phyloP scores from a whole-genome alignment of 192 early-diverging fungal genomes.

The Coemansia sp. region DNA sequence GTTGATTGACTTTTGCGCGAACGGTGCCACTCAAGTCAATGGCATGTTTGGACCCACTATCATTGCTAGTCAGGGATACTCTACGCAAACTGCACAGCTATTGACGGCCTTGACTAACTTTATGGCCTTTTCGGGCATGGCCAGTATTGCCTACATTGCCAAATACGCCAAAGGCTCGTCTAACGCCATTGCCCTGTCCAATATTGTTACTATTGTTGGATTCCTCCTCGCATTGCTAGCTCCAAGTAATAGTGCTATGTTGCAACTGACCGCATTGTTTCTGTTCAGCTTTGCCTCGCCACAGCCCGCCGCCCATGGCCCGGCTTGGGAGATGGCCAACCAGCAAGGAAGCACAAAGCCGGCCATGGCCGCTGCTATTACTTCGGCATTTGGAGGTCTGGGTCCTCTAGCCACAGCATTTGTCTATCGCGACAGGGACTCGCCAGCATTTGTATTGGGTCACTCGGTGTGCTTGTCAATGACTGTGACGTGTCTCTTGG shows the following conservation, averaged over 20 bases:
- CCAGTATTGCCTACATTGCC: constrained; percentile 35
- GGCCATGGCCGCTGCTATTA: constrained; percentile 45
- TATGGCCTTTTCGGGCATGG: constrained; percentile 46
- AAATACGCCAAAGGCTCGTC: constrained; percentile 17
- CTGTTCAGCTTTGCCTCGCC: constrained; percentile 54
- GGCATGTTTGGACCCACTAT: constrained; percentile 53
- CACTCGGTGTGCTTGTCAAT: constrained; percentile 44
- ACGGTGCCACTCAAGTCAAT: constrained; percentile 46
- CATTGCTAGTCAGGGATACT: constrained; percentile 45
- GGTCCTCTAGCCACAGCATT: constrained; percentile 47
- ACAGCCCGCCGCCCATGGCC: constrained; percentile 45
- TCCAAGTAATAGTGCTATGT: not conserved
- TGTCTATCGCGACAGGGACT: constrained; percentile 48
- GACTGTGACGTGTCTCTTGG: constrained; percentile 18
- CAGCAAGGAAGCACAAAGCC: constrained; percentile 49
- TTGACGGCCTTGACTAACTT: constrained; percentile 48
- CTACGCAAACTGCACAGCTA: constrained; percentile 33
- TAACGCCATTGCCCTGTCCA: constrained; percentile 30
- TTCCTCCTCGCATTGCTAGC: constrained; percentile 37
- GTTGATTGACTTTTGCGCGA: constrained; percentile 45
- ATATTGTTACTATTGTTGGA: constrained; percentile 20
- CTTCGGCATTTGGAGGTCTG: constrained; percentile 39
- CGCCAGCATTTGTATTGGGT: constrained; percentile 30
- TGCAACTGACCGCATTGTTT: constrained; percentile 31
- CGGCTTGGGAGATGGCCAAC: constrained; percentile 51